Evolutionary conservation across 257 asterid genomes (phyloP).

Genomic region (Leptodermis oblonga): DNA sequence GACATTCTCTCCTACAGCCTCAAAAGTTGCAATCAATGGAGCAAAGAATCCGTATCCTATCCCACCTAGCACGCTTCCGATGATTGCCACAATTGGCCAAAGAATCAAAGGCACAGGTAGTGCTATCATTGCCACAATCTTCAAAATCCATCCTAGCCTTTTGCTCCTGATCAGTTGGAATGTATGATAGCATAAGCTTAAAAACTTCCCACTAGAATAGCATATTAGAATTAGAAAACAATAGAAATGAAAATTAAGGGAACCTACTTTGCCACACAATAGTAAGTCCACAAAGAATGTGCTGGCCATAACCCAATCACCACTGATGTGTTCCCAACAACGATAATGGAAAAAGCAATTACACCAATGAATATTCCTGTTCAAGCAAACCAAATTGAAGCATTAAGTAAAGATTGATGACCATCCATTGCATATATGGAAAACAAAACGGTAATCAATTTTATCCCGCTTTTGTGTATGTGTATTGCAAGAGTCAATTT

Average conservation of each 20-base stretch:
- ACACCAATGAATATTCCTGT: constrained; percentile 67
- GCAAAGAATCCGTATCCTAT: constrained; percentile 71
- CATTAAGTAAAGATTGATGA: too few species aligned
- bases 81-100: constrained; percentile 58
- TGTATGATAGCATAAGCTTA: constrained; percentile 2
- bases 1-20: constrained; percentile 66
- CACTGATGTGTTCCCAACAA: constrained; percentile 69
- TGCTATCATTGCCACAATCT: constrained; percentile 40
- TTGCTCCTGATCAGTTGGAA: constrained; percentile 45
- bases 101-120: constrained; percentile 62
- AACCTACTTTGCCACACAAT: constrained; percentile 63
- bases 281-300: constrained; percentile 80
- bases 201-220: neutral
- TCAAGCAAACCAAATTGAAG: constrained; percentile 22
- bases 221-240: neutral
- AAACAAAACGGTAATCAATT: too few species aligned
- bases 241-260: neutral
- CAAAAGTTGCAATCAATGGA: constrained; percentile 83
- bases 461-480: too few species aligned
- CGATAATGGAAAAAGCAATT: constrained; percentile 32
- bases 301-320: constrained; percentile 86
- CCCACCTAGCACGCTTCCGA: constrained; percentile 74
- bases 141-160: constrained; percentile 73
- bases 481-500: too few species aligned
- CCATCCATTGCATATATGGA: too few species aligned